Base-by-base conservation (phyloP, 176 grass and related monocot genomes). In the Dactylis glomerata region DNA sequence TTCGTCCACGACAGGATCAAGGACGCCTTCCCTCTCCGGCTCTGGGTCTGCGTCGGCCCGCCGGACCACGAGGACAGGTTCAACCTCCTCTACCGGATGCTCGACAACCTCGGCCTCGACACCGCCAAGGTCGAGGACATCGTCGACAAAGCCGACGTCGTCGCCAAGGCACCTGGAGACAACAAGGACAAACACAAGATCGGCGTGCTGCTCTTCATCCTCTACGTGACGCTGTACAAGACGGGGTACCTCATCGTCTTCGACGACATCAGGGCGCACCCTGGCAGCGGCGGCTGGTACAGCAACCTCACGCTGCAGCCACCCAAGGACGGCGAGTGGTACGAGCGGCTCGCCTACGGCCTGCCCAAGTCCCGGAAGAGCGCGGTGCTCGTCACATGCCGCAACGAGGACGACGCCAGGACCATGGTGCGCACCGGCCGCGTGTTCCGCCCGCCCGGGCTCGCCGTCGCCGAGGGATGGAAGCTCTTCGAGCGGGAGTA, bases 81-180 rank as follows among this genome's bases (percentile, higher is more conserved):
- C 58, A 22, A 20, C 66, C 89, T 91, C 20, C 89, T 91, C 70
- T 91, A 91, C 61, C 81, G 89, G 69, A 91, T 91, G 85, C 81
- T 91, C 38, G 89, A 91, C 89, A 91, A 91, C 89, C 89, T 91
- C 50, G 85, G 89, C 61, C 81, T 84, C 38, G 89, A 91, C 81
- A 84, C 85, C n/a, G 4, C 1, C 50, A 76, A 77, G 61, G 40
- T 91, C 8, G 81, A 91, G 76, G 5, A 19, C 1, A 52, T 81
- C 54, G 81, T 91, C 51, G 5, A 76, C 68, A 7, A 22, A 0
- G 71, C 81, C 6, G 6, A 55, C 0, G 88, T 64, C 12, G 87
- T 89, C 23, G 83, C 85, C 30, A 50, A 10, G 15, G 0, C 1
- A 0, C 4, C 5, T 19, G 24, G 0, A 0, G 0, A 2, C 10